Evolutionary conservation across 2,329 filamentous ascomycete species (phyloP).

Genomic region (Phialocephala sp.): DNA sequence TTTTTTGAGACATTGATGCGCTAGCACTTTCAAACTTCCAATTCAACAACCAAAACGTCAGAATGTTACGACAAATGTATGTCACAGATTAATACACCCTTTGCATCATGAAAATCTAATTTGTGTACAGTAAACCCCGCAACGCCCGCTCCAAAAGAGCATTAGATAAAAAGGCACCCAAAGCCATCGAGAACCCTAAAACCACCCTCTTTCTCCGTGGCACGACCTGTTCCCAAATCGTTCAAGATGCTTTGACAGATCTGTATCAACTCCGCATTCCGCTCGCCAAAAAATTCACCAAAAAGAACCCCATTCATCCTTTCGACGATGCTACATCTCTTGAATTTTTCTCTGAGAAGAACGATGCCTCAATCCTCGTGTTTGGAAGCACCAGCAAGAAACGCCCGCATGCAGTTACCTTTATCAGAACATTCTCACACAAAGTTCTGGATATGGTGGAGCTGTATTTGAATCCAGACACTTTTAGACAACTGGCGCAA

Average conservation of each 20-base stretch:
- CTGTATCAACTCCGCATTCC: constrained; percentile 85
- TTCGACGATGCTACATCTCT: constrained; percentile 89
- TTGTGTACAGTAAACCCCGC: constrained; percentile 62
- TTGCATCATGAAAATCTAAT: not conserved
- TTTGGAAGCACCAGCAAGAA: constrained; percentile 92
- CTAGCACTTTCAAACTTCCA: constrained; percentile 16
- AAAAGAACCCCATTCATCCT: constrained; percentile 95
- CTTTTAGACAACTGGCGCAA: constrained; percentile 71
- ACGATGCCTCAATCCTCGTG: constrained; percentile 85
- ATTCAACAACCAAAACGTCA: constrained; percentile 32
- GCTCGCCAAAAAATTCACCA: constrained; percentile 87
- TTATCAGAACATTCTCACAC: constrained; percentile 82
- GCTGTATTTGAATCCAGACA: constrained; percentile 78
- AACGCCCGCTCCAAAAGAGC: constrained; percentile 93
- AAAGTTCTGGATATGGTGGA: constrained; percentile 96
- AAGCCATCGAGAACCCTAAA: constrained; percentile 88
- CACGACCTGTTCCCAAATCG: constrained; percentile 80
- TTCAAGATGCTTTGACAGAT: constrained; percentile 84
- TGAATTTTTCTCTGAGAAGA: constrained; percentile 96
- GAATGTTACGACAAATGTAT: constrained; percentile 46
- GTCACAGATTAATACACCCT: not conserved
- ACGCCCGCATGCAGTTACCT: constrained; percentile 86
- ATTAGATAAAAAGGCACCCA: constrained; percentile 90
- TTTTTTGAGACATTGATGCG: constrained; percentile 22
- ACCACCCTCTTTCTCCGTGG: constrained; percentile 88